Evolutionary conservation across 2,329 filamentous ascomycete genomes (phyloP).

Genomic region (Alternaria burnsii): DNA sequence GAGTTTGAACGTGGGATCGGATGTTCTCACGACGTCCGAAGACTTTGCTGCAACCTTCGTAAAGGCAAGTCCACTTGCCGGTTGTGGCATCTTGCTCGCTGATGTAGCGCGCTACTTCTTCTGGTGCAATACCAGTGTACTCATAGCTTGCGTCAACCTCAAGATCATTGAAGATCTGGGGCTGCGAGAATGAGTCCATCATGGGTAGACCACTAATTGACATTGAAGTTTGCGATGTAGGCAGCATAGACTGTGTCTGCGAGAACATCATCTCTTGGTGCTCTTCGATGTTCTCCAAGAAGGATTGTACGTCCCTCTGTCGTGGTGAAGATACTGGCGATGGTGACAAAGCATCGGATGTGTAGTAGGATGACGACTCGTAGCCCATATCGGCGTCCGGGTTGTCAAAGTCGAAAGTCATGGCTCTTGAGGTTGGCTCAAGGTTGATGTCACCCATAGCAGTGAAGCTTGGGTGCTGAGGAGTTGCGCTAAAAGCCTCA

Average conservation of each 20-base stretch:
- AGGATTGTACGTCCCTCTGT: conserved; percentile 45
- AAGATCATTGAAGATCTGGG: conserved; percentile 51
- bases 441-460: conserved; percentile 59
- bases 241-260: conserved; percentile 40
- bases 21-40: conserved; percentile 99
- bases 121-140: conserved; percentile 84
- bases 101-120: conserved; percentile 69
- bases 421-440: conserved; percentile 49
- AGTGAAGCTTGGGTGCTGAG: conserved; percentile 68
- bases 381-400: conserved; percentile 56
- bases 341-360: conserved; percentile 60
- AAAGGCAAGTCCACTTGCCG: conserved; percentile 60
- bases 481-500: conserved; percentile 61
- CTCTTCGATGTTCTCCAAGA: conserved; percentile 47
- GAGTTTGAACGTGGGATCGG: conserved; percentile 97
- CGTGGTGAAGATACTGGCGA: conserved; percentile 50
- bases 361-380: conserved; percentile 60
- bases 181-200: conserved; percentile 29
- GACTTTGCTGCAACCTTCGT: conserved; percentile 79
- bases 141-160: conserved; percentile 69
- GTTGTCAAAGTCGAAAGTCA: conserved; percentile 52
- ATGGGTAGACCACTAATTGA: conserved; percentile 27
- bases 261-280: conserved; percentile 45
- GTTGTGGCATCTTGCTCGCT: conserved; percentile 55
- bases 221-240: conserved; percentile 33